These are phyloP conservation scores for Eutrema heterophyllum DNA, from an alignment of 345 rosid species.

Conservation along the genomic window DNA sequence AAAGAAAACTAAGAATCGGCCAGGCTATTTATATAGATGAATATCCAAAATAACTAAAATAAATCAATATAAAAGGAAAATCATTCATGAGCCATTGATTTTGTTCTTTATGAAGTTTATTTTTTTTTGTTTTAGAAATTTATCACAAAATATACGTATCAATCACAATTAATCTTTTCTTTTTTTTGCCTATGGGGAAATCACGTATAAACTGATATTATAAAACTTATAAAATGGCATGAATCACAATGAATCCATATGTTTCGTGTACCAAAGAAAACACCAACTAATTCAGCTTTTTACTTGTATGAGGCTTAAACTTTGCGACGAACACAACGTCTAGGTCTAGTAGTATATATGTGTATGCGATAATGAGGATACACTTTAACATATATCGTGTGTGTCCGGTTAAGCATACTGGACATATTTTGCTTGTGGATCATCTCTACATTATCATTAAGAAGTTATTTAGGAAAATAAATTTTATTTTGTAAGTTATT, in stretches of 20 bases:
- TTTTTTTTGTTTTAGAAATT: neutral
- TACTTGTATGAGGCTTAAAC: too few relatives aligned
- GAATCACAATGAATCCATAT: too few relatives aligned
- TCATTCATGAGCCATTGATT: neutral
- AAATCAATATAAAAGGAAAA: neutral
- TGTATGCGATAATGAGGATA: too few relatives aligned
- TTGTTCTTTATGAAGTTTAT: neutral
- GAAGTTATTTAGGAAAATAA: too few relatives aligned
- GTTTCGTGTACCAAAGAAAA: too few relatives aligned
- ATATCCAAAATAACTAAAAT: neutral
- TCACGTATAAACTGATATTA: too few relatives aligned
- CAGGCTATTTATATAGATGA: slow-evolving; percentile 2
- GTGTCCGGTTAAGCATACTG: neutral
- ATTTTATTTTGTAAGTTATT: too few relatives aligned
- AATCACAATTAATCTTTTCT: neutral
- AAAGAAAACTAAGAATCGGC: neutral
- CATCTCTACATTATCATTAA: too few relatives aligned
- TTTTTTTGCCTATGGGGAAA: neutral
- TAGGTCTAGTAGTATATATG: too few relatives aligned
- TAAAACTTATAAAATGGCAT: neutral
- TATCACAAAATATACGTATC: neutral
- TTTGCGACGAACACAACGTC: too few relatives aligned
- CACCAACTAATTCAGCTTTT: neutral
- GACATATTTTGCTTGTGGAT: neutral
- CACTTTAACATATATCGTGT: neutral